Percentiles rank a stretch among this genome's conserved stretches.
These are phyloP conservation scores for Hirschioporus abietinus DNA, from an alignment of 768 basidiomycete species.

Conservation along the genomic window DNA sequence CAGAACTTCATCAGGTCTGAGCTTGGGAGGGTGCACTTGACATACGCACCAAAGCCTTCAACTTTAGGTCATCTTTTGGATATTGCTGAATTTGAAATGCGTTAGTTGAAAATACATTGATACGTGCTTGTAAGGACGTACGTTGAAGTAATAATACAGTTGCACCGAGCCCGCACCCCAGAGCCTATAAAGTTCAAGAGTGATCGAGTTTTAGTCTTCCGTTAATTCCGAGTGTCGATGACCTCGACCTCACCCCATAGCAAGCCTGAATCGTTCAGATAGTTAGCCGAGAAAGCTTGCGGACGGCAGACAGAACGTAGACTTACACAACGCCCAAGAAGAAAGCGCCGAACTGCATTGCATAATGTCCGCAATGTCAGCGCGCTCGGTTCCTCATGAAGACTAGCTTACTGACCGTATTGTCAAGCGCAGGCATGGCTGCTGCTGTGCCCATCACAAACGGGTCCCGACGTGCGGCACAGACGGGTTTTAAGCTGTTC, in stretches of 20 bases:
- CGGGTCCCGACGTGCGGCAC: too few species aligned
- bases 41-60: neutral
- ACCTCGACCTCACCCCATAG: neutral
- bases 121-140: neutral
- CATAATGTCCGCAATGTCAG: neutral
- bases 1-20: neutral
- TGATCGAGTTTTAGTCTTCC: neutral
- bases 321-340: constrained; percentile 2
- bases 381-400: neutral
- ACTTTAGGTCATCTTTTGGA: neutral
- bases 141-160: constrained; percentile 5
- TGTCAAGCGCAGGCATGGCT: constrained; percentile 1
- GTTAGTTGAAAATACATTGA: too few species aligned
- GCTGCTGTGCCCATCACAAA: neutral
- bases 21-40: neutral
- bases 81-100: too few species aligned
- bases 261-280: neutral
- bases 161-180: constrained; percentile 4
- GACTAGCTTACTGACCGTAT: neutral
- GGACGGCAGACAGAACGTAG: neutral
- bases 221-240: too few species aligned
- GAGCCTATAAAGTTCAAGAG: neutral
- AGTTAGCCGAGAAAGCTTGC: neutral
- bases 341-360: constrained; percentile 1
- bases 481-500: too few species aligned